Base-by-base conservation (phyloP, 768 basidiomycete species). In the Pleurotus cornucopiae region DNA sequence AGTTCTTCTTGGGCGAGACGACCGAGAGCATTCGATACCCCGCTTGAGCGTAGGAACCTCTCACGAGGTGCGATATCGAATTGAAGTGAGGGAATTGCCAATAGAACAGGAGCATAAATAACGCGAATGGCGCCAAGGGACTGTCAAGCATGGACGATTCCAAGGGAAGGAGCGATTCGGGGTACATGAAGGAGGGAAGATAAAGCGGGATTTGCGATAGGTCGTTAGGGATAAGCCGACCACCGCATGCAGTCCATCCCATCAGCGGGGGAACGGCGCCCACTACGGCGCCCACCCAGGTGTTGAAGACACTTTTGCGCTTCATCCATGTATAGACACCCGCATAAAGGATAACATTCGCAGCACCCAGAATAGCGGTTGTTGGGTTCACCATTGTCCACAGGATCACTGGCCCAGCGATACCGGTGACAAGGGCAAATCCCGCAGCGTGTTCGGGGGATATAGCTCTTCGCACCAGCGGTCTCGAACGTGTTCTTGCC, bases 81-180 rank as follows among this genome's bases (percentile, higher is more conserved):
- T 95, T 98, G 76, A 99, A 98, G 69, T 99, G 96, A 37, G 96
- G 95, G 73, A 98, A 98, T 67, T 99, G 97, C 96, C 96, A 99
- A 58, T 89, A 89, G 74, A 86, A 99, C 6, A 97, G 80, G 46
- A 98, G 71, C 71, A 87, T 78, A 73, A 91, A 92, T 2, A 99
- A 75, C 2, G 87, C 84, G 57, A 91, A 71, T 0, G 94, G 87
- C 0, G 89, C 83, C 41, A 97, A 80, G 0, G 94, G 86, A 66
- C 91, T 94, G 67, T 95, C 84, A 49, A 87, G 73, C 48, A 82
- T 65, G n/a, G 80, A 67, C 11, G 75, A 37, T 59, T 83, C 79
- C 25, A 78, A 57, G 4, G 71, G 61, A 5, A 58, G 49, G 9
- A 69, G 58, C 40, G 71, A 59, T 20, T 63, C 54, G 25, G 73